Base-by-base conservation (phyloP, 192 early-diverging fungal species). In the Linnemannia zychae region DNA sequence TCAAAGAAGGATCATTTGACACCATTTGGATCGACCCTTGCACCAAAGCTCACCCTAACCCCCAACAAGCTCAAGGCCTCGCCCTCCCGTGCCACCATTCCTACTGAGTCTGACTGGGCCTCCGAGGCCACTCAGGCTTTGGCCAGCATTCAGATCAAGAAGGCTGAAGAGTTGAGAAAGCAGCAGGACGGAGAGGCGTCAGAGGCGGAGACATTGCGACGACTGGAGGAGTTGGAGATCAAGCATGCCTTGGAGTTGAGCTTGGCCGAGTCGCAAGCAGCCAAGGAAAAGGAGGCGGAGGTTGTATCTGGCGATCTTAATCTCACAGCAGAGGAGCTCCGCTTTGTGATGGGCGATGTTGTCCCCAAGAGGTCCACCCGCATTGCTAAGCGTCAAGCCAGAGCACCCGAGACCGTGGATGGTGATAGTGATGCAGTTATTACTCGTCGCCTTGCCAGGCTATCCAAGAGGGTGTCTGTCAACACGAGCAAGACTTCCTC, bases 261-360 rank as follows among this genome's bases (percentile, higher is more conserved):
- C 48, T 46, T 85, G n/a, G 68, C 74, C 7, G 73, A 79, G 31
- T 50, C 83, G 28, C 17, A 44, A 7, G 60, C 75, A 6, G 68
- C 68, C 24, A 28, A 33, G 13, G 67, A 50, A 5, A 20, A 67
- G 18, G 69, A 38, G 22, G 69, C 69, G n/a, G 46, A n/a, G 9
- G 33, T 16, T 12, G 4, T 40, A 2, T 7, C 17, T 1, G 72
- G 31, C 18, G 73, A 81, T 36, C 17, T 71, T 47, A 67, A 50
- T 44, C 76, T 85, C 48, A 85, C 77, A 3, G 78, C 83, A 5
- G 83, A 85, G 50, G 83, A 85, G 34, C 16, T 85, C 46, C 83
- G 74, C 3, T 85, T 85, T 76, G 77, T 85, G 11, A 85, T 85
- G 83, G 83, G 83, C 0, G 83, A 79, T 72, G 71, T 85, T 7